These are phyloP conservation scores for Trametes punicea DNA, from an alignment of 768 basidiomycete species.

Conservation along the genomic window DNA sequence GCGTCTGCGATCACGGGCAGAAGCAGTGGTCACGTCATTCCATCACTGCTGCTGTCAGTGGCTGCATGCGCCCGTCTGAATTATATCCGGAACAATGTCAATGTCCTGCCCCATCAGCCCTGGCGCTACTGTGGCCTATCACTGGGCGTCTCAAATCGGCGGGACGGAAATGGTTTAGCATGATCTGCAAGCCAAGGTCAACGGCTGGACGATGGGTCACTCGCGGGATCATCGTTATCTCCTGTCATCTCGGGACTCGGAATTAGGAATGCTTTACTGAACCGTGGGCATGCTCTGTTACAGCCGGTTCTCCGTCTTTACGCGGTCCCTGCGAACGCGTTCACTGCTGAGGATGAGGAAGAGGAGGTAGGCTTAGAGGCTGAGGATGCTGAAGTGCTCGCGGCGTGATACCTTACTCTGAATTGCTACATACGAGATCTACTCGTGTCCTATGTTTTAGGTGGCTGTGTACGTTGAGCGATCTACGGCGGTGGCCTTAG, in stretches of 20 bases:
- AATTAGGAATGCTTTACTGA: constrained; percentile 7
- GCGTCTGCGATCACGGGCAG: background rate
- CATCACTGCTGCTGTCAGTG: constrained; percentile 9
- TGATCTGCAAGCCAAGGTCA: constrained; percentile 6
- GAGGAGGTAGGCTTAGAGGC: constrained; percentile 45
- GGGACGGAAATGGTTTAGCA: background rate
- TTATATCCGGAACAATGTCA: background rate
- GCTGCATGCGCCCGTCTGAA: background rate
- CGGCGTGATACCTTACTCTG: too few relatives aligned
- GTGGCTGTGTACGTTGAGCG: background rate
- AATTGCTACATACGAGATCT: constrained; percentile 11
- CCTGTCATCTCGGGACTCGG: constrained; percentile 16
- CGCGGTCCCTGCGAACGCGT: constrained; percentile 83
- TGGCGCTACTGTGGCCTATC: constrained; percentile 9
- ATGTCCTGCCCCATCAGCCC: constrained; percentile 8
- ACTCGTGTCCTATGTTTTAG: background rate
- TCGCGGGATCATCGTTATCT: constrained; percentile 10
- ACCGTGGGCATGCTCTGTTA: constrained; percentile 11
- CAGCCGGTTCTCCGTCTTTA: constrained; percentile 94
- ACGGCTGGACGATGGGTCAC: too few relatives aligned
- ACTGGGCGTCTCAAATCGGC: constrained; percentile 1
- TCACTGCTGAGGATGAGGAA: constrained; percentile 75
- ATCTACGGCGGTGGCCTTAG: background rate
- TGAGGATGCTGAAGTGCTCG: constrained; percentile 37
- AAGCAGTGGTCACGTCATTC: constrained; percentile 8